Conservation (phyloP, 495 filamentous ascomycete species). For the Daldinia loculata region DNA sequence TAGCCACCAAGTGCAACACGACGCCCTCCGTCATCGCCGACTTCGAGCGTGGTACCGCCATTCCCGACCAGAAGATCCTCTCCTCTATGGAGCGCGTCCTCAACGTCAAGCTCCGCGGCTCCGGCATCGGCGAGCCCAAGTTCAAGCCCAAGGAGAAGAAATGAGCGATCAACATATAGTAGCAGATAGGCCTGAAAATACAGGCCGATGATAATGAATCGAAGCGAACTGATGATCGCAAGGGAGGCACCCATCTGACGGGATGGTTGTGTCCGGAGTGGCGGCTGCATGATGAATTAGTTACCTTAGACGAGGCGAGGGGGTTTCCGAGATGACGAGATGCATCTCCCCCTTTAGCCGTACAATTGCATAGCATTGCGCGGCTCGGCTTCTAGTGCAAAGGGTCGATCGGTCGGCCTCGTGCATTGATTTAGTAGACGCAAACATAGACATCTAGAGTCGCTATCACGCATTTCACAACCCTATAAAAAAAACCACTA, state of each 20-base stretch:
- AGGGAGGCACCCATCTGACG: background rate
- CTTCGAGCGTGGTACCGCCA: constrained; percentile 83
- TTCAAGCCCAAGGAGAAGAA: constrained; percentile 71
- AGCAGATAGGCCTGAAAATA: background rate
- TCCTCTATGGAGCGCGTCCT: constrained; percentile 81
- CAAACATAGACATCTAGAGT: constrained; percentile 18
- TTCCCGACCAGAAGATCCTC: constrained; percentile 87
- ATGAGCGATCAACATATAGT: background rate
- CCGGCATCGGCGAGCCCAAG: constrained; percentile 77
- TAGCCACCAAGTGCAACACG: constrained; percentile 93
- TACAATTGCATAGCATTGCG: constrained; percentile 28
- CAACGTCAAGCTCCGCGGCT: constrained; percentile 83
- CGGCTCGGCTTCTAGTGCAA: constrained; percentile 14
- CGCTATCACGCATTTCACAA: background rate
- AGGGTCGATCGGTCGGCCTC: constrained; percentile 15
- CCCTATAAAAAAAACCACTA: background rate
- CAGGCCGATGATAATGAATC: constrained; percentile 14
- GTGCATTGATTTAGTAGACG: constrained; percentile 27
- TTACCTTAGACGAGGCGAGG: constrained; percentile 14
- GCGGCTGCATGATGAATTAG: constrained; percentile 1
- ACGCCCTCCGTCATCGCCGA: constrained; percentile 80
- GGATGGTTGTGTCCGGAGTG: background rate
- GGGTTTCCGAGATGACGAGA: constrained; percentile 6
- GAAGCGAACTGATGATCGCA: constrained; percentile 9
- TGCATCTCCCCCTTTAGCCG: constrained; percentile 5